phyloP scores from a whole-genome alignment of 108 stramenopile species.

The Phaeodactylum tricornutum region DNA sequence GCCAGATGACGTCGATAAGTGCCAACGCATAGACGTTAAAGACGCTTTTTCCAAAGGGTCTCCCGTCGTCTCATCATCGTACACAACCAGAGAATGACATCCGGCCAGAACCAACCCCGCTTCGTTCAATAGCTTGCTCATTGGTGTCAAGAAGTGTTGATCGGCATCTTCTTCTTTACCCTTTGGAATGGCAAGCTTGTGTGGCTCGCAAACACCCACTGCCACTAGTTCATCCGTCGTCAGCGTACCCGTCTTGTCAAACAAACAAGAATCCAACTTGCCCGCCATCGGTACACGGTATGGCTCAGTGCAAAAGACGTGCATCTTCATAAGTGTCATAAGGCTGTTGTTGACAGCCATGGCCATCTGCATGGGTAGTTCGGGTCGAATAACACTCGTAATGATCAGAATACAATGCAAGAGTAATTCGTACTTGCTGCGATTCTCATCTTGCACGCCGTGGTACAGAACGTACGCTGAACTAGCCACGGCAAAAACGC shows the following conservation, averaged over 20 bases:
- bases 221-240: slow-evolving; percentile 97
- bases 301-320: slow-evolving; percentile 95
- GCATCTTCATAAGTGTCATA: slow-evolving; percentile 95
- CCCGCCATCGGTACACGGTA: slow-evolving; percentile 94
- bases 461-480: slow-evolving; percentile 90
- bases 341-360: slow-evolving; percentile 93
- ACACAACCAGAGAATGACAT: slow-evolving; percentile 82
- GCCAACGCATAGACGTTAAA: slow-evolving; percentile 79
- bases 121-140: slow-evolving; percentile 52
- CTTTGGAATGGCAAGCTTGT: slow-evolving; percentile 20
- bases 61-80: slow-evolving; percentile 83
- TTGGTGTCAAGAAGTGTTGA: slow-evolving; percentile 49
- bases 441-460: slow-evolving; percentile 77
- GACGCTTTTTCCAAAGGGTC: slow-evolving; percentile 87
- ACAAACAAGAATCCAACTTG: slow-evolving; percentile 89
- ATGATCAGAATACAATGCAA: slow-evolving; percentile 94
- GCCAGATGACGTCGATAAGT: slow-evolving; percentile 35
- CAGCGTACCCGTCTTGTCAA: slow-evolving; percentile 97
- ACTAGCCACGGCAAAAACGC: slow-evolving; percentile 89
- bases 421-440: slow-evolving; percentile 86
- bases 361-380: slow-evolving; percentile 98
- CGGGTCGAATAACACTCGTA: slow-evolving; percentile 93
- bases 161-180: slow-evolving; percentile 23
- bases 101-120: slow-evolving; percentile 77
- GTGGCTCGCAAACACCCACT: slow-evolving; percentile 70